A percentile compares a stretch with the other conserved stretches of the same genome.
These are phyloP conservation scores for Phaeoacremonium minimum DNA, from an alignment of 2,329 filamentous ascomycete genomes.

Conservation along the genomic window DNA sequence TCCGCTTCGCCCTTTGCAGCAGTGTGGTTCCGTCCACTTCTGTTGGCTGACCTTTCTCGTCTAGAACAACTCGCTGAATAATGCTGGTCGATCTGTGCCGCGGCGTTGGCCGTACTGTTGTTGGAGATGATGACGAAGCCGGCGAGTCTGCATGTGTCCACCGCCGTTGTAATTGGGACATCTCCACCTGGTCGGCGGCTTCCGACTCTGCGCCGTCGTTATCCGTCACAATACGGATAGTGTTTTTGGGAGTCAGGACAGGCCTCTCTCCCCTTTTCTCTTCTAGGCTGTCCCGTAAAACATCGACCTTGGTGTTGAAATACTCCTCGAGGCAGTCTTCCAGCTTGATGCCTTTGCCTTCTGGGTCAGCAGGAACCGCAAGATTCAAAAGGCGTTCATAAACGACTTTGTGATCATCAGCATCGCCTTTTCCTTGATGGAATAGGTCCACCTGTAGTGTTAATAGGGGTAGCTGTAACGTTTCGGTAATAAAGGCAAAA, in stretches of 20 bases:
- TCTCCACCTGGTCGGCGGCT: conserved; percentile 11
- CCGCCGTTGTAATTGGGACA: conserved; percentile 23
- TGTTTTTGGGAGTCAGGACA: conserved; percentile 20
- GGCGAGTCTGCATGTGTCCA: conserved; percentile 23
- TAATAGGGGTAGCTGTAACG: conserved; percentile 78
- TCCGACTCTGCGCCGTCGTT: conserved; percentile 7
- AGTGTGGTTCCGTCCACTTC: conserved; percentile 35
- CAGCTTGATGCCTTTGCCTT: conserved; percentile 68
- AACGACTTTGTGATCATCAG: conserved; percentile 90
- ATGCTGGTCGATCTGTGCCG: conserved; percentile 53
- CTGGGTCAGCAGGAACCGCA: conserved; percentile 74
- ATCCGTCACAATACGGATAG: conserved; percentile 26
- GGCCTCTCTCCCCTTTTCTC: conserved; percentile 40
- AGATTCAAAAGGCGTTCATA: conserved; percentile 89
- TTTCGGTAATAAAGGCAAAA: conserved; percentile 91
- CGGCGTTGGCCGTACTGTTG: conserved; percentile 24
- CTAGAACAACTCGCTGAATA: conserved; percentile 55
- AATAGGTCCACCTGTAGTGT: conserved; percentile 93
- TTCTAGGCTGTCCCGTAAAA: conserved; percentile 66
- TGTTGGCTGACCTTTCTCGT: conserved; percentile 41
- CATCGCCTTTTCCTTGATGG: conserved; percentile 75
- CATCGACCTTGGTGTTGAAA: conserved; percentile 91
- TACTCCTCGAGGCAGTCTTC: conserved; percentile 92
- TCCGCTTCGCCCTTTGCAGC: conserved; percentile 36
- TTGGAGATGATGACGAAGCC: conserved; percentile 12